Conservation (phyloP, 805 yeast species). For the Barnettozyma sucrosica region DNA sequence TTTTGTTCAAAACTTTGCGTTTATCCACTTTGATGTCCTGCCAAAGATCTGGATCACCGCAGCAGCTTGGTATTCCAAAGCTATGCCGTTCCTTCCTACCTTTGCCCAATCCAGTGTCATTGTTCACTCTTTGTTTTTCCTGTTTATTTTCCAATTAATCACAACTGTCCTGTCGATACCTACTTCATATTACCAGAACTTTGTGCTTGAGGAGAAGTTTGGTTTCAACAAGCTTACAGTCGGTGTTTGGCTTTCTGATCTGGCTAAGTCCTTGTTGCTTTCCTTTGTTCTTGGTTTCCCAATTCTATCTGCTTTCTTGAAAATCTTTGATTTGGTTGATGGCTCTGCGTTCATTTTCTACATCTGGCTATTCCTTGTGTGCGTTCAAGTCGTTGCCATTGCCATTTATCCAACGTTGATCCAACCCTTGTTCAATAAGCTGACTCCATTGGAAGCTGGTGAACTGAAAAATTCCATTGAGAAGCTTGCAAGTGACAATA, state of each 20-base stretch:
- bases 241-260: conserved; percentile 67
- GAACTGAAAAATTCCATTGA: conserved; percentile 80
- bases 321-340: conserved; percentile 64
- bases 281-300: conserved; percentile 63
- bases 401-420: conserved; percentile 79
- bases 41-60: conserved; percentile 58
- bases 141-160: conserved; percentile 43
- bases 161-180: conserved; percentile 60
- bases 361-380: conserved; percentile 64
- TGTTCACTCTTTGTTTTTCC: conserved; percentile 66
- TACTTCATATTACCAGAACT: conserved; percentile 64
- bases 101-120: conserved; percentile 47
- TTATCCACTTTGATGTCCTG: conserved; percentile 54
- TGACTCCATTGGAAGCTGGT: conserved; percentile 86
- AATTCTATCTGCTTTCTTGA: conserved; percentile 65
- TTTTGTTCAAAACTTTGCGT: conserved; percentile 49
- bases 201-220: conserved; percentile 84
- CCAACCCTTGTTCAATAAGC: conserved; percentile 88
- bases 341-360: conserved; percentile 81
- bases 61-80: conserved; percentile 30
- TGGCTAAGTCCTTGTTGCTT: conserved; percentile 53
- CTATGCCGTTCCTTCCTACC: conserved; percentile 25
- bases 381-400: conserved; percentile 66
- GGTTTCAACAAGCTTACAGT: conserved; percentile 89
- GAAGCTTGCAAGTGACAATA: conserved; percentile 62